Base-by-base conservation (phyloP, 2,329 filamentous ascomycete species). In the Chrysoporthe cubensis region DNA sequence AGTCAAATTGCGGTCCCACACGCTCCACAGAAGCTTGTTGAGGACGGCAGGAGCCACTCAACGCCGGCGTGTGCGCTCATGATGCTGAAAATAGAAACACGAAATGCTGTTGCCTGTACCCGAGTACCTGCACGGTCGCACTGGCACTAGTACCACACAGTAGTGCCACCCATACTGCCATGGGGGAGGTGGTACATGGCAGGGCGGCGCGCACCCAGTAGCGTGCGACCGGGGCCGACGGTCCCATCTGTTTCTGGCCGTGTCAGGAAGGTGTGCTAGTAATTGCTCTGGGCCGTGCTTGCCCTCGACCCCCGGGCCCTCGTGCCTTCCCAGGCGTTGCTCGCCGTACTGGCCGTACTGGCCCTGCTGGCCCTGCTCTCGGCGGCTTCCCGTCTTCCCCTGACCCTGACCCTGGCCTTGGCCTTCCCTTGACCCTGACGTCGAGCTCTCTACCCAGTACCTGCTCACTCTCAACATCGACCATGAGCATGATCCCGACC, bases 1-100 rank as follows among this genome's bases (percentile, higher is more conserved):
- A 62, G 43, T 62, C 44, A 48, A 62, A 62, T 48, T 62, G 43
- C 43, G 44, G 60, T 62, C 32, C 60, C 60, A 62, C 60, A 3
- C 32, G 34, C 32, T n/a, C 54, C 54, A 57, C 54, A 57, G 32
- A 40, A 57, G 54, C 54, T 57, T 57, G 54, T 57, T 57, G 54
- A 40, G 54, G 54, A 57, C 54, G 32, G 32, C 54, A 57, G 54
- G 44, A 62, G 60, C 60, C 44, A 50, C 14, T 40, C 26, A 18
- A 18, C 21, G 8, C 26, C 18, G 44, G 14, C 40, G 42, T 4
- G 48, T 9, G 50, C 32, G 50, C 11, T 32, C 50, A 40, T 48
- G 60, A 26, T 13, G 8, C 60, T 42, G 5, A 50, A 62, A 62
- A 62, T 62, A 62, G 60, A 32, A 62, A 62, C 60, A 62, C 40